Evolutionary conservation across 1,284 basidiomycete genomes (phyloP).

Genomic region (Trichosporon ovoides): DNA sequence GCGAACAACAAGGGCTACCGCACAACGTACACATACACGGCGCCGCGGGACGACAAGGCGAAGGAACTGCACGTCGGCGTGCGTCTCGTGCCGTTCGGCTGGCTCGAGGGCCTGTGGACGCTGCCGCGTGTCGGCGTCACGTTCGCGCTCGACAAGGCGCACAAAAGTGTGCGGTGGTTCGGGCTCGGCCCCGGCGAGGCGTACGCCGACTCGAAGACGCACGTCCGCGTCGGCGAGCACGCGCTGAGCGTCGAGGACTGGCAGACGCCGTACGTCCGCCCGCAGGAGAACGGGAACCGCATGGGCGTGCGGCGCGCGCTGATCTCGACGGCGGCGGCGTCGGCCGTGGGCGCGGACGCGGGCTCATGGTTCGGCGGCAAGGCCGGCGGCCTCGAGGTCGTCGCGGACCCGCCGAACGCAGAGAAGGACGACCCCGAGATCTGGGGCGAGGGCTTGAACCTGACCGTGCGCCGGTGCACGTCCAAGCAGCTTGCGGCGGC

Average conservation of each 20-base stretch:
- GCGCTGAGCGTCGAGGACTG: slow-evolving; percentile 17
- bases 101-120: slow-evolving; percentile 11
- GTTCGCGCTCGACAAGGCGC: slow-evolving; percentile 12
- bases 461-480: slow-evolving; percentile 23
- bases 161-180: slow-evolving; percentile 12
- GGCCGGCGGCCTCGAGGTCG: not conserved
- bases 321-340: not conserved
- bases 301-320: slow-evolving; percentile 15
- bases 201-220: slow-evolving; percentile 18
- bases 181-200: slow-evolving; percentile 20
- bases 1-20: slow-evolving; percentile 10
- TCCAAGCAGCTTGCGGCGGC: slow-evolving; percentile 19
- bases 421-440: not conserved
- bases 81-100: slow-evolving; percentile 10
- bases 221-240: slow-evolving; percentile 10
- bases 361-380: slow-evolving; percentile 6
- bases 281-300: slow-evolving; percentile 23
- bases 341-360: not conserved
- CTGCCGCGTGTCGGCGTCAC: slow-evolving; percentile 21
- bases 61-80: not conserved
- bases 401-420: not conserved
- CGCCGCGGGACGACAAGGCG: not conserved
- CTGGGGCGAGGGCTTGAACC: not conserved
- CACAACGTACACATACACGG: slow-evolving; percentile 9
- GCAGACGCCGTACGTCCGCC: slow-evolving; percentile 22